Conservation (phyloP, 1,139 yeast species). For the Saccharomyces hybrid region DNA sequence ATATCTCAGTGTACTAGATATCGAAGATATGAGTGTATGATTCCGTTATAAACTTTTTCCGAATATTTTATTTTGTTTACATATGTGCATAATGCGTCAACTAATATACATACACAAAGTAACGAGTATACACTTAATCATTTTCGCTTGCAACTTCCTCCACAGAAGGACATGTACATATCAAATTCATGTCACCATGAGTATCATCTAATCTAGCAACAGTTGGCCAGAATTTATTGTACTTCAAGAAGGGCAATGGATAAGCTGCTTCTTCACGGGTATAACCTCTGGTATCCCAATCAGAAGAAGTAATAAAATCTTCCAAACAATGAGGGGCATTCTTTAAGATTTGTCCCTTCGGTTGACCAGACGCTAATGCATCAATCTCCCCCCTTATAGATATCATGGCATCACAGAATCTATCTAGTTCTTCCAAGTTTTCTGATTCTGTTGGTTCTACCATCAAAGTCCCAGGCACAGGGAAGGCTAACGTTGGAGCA, state of each 20-base stretch:
- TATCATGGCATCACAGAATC: conserved; percentile 83
- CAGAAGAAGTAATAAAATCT: conserved; percentile 57
- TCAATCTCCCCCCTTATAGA: conserved; percentile 76
- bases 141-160: conserved; percentile 39
- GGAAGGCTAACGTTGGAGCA: conserved; percentile 98
- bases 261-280: conserved; percentile 90
- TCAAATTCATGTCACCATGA: conserved; percentile 84
- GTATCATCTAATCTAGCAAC: conserved; percentile 90
- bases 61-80: background rate
- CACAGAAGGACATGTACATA: conserved; percentile 88
- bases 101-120: background rate
- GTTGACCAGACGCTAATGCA: conserved; percentile 60
- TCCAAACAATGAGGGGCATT: conserved; percentile 88
- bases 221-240: conserved; percentile 88
- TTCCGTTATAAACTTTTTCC: background rate
- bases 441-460: conserved; percentile 97
- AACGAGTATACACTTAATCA: background rate
- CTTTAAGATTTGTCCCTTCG: conserved; percentile 65
- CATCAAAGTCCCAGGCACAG: conserved; percentile 95
- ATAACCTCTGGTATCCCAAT: conserved; percentile 83
- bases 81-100: background rate
- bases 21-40: too few species aligned
- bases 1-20: background rate
- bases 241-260: conserved; percentile 67
- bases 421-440: conserved; percentile 75